A percentile compares a stretch with the other conserved stretches of the same genome.
These are phyloP conservation scores for Sordariomycetes sp. DNA, from an alignment of 2,329 filamentous ascomycete genomes.

Conservation along the genomic window DNA sequence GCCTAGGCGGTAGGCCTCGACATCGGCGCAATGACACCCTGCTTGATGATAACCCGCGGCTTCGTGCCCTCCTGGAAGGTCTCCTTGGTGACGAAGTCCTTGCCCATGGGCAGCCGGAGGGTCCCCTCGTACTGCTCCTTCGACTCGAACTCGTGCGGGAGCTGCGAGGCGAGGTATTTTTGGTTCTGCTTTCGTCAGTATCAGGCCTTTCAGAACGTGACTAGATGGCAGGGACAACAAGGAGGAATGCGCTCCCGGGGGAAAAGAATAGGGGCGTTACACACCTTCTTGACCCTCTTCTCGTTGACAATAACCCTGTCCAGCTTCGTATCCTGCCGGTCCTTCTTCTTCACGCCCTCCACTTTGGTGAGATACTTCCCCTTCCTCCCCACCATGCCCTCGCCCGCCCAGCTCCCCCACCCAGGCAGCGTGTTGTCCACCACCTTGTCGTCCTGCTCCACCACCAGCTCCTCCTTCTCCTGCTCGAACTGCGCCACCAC, in stretches of 20 bases:
- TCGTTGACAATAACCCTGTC: slow-evolving; percentile 86
- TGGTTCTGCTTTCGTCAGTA: slow-evolving; percentile 47
- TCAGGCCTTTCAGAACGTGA: background rate
- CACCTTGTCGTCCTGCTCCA: slow-evolving; percentile 73
- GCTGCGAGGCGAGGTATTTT: slow-evolving; percentile 72
- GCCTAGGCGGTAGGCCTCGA: slow-evolving; percentile 53
- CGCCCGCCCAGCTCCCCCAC: slow-evolving; percentile 88
- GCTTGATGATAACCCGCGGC: slow-evolving; percentile 82
- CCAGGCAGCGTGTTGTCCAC: slow-evolving; percentile 80
- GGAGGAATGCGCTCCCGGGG: background rate
- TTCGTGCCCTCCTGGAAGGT: slow-evolving; percentile 84
- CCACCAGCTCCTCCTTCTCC: slow-evolving; percentile 63
- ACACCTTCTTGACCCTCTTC: slow-evolving; percentile 77
- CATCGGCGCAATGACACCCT: slow-evolving; percentile 82
- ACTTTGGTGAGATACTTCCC: slow-evolving; percentile 54
- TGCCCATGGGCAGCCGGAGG: slow-evolving; percentile 76
- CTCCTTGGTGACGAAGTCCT: slow-evolving; percentile 95
- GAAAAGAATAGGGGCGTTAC: slow-evolving; percentile 8
- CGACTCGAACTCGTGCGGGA: slow-evolving; percentile 87
- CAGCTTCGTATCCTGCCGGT: slow-evolving; percentile 74
- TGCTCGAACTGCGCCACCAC: slow-evolving; percentile 69
- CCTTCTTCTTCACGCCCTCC: slow-evolving; percentile 63
- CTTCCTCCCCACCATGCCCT: slow-evolving; percentile 62
- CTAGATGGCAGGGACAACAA: background rate
- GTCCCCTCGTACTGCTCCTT: slow-evolving; percentile 83